Base-by-base conservation (phyloP, 2,329 filamentous ascomycete species). In the Sporothrix humicola region DNA sequence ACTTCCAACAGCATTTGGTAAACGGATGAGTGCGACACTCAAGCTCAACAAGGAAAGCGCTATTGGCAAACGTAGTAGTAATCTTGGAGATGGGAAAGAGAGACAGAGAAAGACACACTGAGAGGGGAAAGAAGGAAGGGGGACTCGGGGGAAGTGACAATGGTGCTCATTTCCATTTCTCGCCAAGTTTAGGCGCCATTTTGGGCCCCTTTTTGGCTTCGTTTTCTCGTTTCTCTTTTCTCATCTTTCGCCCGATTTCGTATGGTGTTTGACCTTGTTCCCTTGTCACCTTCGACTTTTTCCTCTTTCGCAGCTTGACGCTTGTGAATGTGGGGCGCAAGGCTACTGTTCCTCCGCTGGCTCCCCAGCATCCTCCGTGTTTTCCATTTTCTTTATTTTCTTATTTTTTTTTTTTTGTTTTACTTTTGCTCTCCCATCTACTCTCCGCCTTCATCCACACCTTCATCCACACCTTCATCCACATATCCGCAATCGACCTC, bases 261-360 rank as follows among this genome's bases (percentile, higher is more conserved):
- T 26, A 37, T 17, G 26, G 26, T 26, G 9, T 54, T 17, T 37
- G 31, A 37, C 48, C 13, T 26, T 56, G 52, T 13, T 37, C 13
- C 26, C 31, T 37, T 37, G 26, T 59, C 13, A 31, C 56, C 37
- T 59, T 59, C 31, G 26, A 31, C 56, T 37, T 63, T 63, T 63
- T 63, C 58, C 58, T 44, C 58, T 59, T 61, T 42, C 23, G 54
- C 26, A 23, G 7, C 31, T 37, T 37, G 10, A 59, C 26, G 58
- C 58, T 20, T 44, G 15, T 37, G 17, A 12, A 37, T 37, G 61
- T 66, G 61, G 61, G 61, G 61, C 61, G n/a, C 61, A 26, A 66
- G 61, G 61, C 61, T 66, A 46, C 59, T 15, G 20, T 9, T 26
- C 20, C 61, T 48, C 42, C 61, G 42, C 44, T 66, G n/a, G 61